These are phyloP conservation scores for Globisporangium splendens DNA, from an alignment of 352 stramenopile genomes.

Conservation along the genomic window DNA sequence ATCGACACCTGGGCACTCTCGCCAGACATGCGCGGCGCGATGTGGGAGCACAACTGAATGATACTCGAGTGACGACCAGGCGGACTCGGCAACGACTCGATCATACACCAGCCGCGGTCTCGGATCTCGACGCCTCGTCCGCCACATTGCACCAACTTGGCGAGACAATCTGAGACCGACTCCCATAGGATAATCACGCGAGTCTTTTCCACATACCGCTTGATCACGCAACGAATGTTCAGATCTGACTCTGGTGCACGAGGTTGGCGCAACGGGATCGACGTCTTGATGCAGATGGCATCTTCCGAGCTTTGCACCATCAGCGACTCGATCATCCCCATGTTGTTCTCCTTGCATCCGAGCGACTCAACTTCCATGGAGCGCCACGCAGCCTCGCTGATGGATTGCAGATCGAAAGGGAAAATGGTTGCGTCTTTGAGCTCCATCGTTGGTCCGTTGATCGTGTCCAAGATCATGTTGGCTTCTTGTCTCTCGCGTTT, in stretches of 20 bases:
- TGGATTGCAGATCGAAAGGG: conserved; percentile 37
- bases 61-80: conserved; percentile 30
- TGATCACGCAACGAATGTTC: conserved; percentile 31
- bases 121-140: conserved; percentile 36
- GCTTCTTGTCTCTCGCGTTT: conserved; percentile 45
- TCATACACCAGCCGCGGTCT: conserved; percentile 43
- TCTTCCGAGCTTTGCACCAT: conserved; percentile 18
- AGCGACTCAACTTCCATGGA: conserved; percentile 31
- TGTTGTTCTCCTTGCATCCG: conserved; percentile 21
- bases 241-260: conserved; percentile 31
- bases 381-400: conserved; percentile 31
- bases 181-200: conserved; percentile 54
- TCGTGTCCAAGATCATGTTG: conserved; percentile 51
- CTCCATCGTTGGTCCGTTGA: conserved; percentile 43
- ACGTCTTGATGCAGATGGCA: conserved; percentile 36
- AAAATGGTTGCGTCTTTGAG: conserved; percentile 48
- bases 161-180: conserved; percentile 33
- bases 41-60: conserved; percentile 52
- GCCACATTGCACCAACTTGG: conserved; percentile 6
- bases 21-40: conserved; percentile 29
- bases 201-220: conserved; percentile 31
- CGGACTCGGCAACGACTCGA: conserved; percentile 28
- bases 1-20: conserved; percentile 33
- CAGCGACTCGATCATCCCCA: conserved; percentile 18
- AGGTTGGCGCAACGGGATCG: conserved; percentile 33